These are phyloP conservation scores for Citrus inodora DNA, from an alignment of 345 rosid species.

Conservation along the genomic window DNA sequence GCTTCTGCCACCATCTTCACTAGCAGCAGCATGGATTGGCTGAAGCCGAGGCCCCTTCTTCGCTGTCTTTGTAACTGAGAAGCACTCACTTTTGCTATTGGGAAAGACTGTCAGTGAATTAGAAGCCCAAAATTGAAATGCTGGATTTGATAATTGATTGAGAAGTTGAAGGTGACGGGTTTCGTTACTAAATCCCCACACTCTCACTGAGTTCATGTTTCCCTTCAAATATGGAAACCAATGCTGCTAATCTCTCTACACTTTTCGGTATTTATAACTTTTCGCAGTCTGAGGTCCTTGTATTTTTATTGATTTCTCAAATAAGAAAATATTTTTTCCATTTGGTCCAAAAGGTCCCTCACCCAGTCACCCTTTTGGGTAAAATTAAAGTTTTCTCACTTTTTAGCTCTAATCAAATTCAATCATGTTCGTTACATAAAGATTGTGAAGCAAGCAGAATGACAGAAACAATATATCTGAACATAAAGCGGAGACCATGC, in stretches of 20 bases:
- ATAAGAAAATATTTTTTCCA: no score
- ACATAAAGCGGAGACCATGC: background rate
- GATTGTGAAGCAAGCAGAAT: no score
- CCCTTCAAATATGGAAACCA: background rate
- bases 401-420: no score
- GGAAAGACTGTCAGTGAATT: background rate
- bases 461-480: no score
- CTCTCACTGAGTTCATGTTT: background rate
- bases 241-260: no score
- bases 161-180: background rate
- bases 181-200: background rate
- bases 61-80: background rate
- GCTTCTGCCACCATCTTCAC: background rate
- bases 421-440: no score
- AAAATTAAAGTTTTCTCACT: no score
- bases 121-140: background rate
- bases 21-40: background rate
- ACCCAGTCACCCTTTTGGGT: no score
- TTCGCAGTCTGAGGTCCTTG: no score
- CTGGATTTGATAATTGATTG: background rate
- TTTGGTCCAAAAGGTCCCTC: no score
- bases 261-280: no score
- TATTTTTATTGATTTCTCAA: no score
- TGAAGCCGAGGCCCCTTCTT: background rate
- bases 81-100: background rate